Evolutionary conservation across 2,329 filamentous ascomycete species (phyloP).

Genomic region (Colletotrichum sansevieriae): DNA sequence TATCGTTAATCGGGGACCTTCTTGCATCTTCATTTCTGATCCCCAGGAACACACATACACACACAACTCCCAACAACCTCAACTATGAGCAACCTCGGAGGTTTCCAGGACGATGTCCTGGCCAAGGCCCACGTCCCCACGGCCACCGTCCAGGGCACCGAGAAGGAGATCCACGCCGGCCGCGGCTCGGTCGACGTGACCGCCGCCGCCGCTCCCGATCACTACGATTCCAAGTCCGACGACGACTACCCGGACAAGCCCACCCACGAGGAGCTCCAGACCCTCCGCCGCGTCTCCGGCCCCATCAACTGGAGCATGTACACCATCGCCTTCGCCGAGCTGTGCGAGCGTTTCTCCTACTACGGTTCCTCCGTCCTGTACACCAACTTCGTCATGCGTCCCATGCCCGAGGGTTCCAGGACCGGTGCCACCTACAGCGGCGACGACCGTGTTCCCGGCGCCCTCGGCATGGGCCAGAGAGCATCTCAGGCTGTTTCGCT

Average conservation of each 20-base stretch:
- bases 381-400: slow-evolving; percentile 74
- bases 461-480: slow-evolving; percentile 69
- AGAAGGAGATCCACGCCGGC: slow-evolving; percentile 43
- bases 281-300: slow-evolving; percentile 73
- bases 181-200: slow-evolving; percentile 44
- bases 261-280: slow-evolving; percentile 72
- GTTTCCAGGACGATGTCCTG: slow-evolving; percentile 42
- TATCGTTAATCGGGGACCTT: slow-evolving; percentile 11
- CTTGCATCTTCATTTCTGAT: not conserved
- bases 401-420: slow-evolving; percentile 64
- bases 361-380: slow-evolving; percentile 79
- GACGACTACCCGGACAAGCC: slow-evolving; percentile 57
- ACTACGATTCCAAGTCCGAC: slow-evolving; percentile 46
- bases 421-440: slow-evolving; percentile 61
- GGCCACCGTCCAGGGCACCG: slow-evolving; percentile 42
- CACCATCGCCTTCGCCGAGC: slow-evolving; percentile 78
- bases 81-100: slow-evolving; percentile 42
- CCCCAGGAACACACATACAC: not conserved
- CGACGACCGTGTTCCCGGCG: slow-evolving; percentile 58
- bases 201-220: slow-evolving; percentile 43
- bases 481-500: slow-evolving; percentile 63
- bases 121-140: slow-evolving; percentile 43
- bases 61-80: slow-evolving; percentile 10
- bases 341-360: slow-evolving; percentile 84
- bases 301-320: slow-evolving; percentile 75